Evolutionary conservation across 129 eudicot species (phyloP), one percentile per base, ranked within the genome.

Genomic region (Scalesia atractyloides): DNA sequence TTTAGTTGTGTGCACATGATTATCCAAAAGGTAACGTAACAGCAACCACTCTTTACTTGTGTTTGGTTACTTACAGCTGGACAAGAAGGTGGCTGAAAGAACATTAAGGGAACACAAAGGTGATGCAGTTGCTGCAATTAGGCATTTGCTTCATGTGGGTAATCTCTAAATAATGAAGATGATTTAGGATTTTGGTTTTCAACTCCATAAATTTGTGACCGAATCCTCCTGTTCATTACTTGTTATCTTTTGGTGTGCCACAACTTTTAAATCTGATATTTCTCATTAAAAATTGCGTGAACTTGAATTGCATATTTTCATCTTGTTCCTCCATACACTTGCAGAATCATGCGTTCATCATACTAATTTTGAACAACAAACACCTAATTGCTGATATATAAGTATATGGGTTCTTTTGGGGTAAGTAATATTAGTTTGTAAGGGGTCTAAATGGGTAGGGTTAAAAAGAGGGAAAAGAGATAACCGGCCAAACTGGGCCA

Each of bases 31-130:
- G 30, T 24, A 24, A 24, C 30, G 30, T 1, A 24, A 24, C 12
- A 9, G 4, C 12, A 4, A 65, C 3, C 43, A 37, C 6, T 37
- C 43, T 37, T 37, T 37, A 37, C 43, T 37, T 13, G 5, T 47
- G 16, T 11, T 47, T 47, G 13, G 3, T 47, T 1, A 65, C 3
- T 39, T 50, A 39, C 83, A 94, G 98, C 52, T 94, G 84, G 98
- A 94, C 89, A 94, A 88, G 87, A 94, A 94, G 87, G 96, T 94
- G 53, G 98, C 98, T 24, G 98, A 94, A 77, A 86, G 97, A 76
- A 88, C 96, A 16, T 58, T 94, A 64, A 81, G 98, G 5, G 98
- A 94, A 82, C 98, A 94, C 86, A 94, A 94, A 80, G 98, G 97
- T 4, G 97, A 94, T 78, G 96, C 98, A n/a, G 96, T 94, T 70